Evolutionary conservation across 495 filamentous ascomycete species (phyloP), one percentile per base, ranked within the genome.

Genomic region (Apodospora peruviana): DNA sequence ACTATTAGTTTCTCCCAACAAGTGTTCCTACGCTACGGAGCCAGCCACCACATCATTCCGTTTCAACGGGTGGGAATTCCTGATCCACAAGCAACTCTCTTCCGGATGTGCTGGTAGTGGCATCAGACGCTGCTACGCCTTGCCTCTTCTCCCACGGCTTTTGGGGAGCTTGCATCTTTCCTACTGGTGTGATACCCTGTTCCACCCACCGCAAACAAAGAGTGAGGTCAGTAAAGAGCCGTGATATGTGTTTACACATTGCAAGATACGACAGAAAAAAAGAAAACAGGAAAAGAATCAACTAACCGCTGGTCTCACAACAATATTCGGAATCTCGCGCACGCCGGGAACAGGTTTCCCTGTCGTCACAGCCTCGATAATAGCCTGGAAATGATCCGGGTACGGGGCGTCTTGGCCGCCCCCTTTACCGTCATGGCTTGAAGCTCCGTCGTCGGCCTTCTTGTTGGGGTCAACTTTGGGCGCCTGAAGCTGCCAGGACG

Each of bases 321-420:
- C 77, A 0, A 83, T 93, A 52, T 88, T 77, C 12, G 94, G 90
- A 53, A 98, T 93, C 51, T 96, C 76, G 53, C 83, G 83, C 58
- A 98, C 94, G 2, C 93, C 93, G 0, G 90, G 87, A 43, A 98
- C 86, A 3, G 85, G 83, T 62, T 90, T 80, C 37, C 90, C 90
- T 17, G 77, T 85, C 3, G 85, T 86, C 53, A 98, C 88, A 24
- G 96, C 81, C 37, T 88, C 90, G 29, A 96, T 83, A 43, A 98
- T 90, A 49, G 91, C 83, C 22, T 87, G 82, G 59, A 98, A 97
- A 2, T 85, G 86, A 20, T 82, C 83, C 4, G 93, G 93, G 62
- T 96, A 96, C 3, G 84, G 80, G 37, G 81, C 67, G 9, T 57
- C 69, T 20, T 77, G 71, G 12, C 60, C 59, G 38, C 59, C 60